These are phyloP conservation scores for Lolium rigidum DNA, from an alignment of 176 grass and related monocot genomes.

Conservation along the genomic window DNA sequence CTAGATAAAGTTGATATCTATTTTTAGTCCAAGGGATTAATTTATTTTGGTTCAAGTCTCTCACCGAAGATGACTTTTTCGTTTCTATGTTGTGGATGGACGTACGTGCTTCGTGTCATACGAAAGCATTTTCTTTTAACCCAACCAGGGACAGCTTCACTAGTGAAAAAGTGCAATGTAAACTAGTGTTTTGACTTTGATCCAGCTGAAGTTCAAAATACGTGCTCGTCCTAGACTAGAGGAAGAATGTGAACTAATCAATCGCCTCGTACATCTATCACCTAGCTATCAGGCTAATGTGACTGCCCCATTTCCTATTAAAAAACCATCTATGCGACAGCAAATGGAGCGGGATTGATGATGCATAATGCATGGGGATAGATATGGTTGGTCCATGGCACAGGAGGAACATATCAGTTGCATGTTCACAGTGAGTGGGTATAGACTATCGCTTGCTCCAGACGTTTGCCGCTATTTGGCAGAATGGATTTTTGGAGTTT, in stretches of 20 bases:
- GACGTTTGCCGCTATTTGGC: no score
- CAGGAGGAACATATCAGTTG: background rate
- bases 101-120: background rate
- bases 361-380: background rate
- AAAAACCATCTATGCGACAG: background rate
- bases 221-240: background rate
- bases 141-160: background rate
- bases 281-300: no score
- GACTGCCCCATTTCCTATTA: background rate
- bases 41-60: background rate
- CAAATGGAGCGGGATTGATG: background rate
- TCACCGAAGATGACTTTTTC: background rate
- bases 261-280: background rate
- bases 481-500: no score
- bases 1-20: no score
- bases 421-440: background rate
- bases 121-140: background rate
- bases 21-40: no score
- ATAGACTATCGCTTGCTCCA: no score
- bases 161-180: background rate
- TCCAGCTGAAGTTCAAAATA: background rate
- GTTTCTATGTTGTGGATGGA: background rate
- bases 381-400: background rate
- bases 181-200: background rate
- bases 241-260: background rate